These are phyloP conservation scores for Skeletonema potamos DNA, from an alignment of 108 stramenopile genomes.

Conservation along the genomic window DNA sequence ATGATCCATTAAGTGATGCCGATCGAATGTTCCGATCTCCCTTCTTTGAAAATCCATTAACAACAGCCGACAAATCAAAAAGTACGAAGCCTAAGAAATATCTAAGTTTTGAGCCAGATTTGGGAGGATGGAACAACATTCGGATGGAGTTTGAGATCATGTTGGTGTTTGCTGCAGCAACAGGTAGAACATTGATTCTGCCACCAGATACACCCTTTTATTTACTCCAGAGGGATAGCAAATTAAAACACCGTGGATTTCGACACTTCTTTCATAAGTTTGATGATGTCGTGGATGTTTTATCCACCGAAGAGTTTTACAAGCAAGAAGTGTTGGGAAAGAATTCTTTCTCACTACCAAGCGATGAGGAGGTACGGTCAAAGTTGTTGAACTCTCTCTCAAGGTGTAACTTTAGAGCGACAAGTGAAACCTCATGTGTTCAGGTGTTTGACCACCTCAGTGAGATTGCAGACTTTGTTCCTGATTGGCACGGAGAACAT, in stretches of 20 bases:
- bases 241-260: constrained; percentile 56
- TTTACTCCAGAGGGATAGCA: constrained; percentile 63
- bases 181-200: constrained; percentile 76
- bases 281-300: constrained; percentile 46
- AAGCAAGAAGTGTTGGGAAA: constrained; percentile 30
- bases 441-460: constrained; percentile 53
- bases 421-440: constrained; percentile 37
- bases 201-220: constrained; percentile 83
- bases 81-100: constrained; percentile 21
- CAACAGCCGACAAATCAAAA: background rate
- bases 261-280: constrained; percentile 78
- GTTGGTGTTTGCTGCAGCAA: constrained; percentile 75
- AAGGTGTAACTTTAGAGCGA: constrained; percentile 46
- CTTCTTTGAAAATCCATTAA: constrained; percentile 23
- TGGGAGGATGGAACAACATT: constrained; percentile 68
- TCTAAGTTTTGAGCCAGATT: constrained; percentile 61
- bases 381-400: constrained; percentile 42
- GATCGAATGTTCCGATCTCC: constrained; percentile 57
- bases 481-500: constrained; percentile 42
- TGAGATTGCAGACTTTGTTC: constrained; percentile 44
- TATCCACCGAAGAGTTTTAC: constrained; percentile 65
- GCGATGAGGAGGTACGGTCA: constrained; percentile 45
- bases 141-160: constrained; percentile 82
- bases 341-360: constrained; percentile 30
- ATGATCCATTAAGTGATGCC: constrained; percentile 57